Evolutionary conservation across 1,139 yeast species (phyloP), one percentile per base, ranked within the genome.

Genomic region (Oligophagozyma castellii): DNA sequence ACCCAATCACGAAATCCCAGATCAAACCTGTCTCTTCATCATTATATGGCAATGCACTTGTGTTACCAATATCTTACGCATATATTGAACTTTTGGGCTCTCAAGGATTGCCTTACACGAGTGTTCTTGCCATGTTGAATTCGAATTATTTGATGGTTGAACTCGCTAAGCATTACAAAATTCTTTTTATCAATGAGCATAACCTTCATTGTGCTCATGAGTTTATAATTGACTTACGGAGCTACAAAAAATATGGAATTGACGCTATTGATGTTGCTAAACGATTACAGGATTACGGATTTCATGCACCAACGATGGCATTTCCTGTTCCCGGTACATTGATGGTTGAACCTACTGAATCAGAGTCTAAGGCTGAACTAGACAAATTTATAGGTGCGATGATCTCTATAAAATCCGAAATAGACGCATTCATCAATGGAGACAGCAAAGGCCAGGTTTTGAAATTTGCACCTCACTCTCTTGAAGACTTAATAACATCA

Each of bases 261-360:
- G 96, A 89, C 56, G 96, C 95, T 15, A 83, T 86, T 46, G 98
- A 89, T 53, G 75, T 89, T 36, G 96, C 98, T 35, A 89, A 89
- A 63, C 73, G 98, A 56, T 68, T 89, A 37, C 96, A 89, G 58
- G 98, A 89, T 59, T 89, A 86, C 53, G 95, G 96, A 2, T 89
- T 89, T 74, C 98, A 89, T 56, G 95, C 95, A 1, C 98, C 98
- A 42, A 89, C 98, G 28, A 75, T 89, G 83, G 89, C 96, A 2
- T 89, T 92, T 80, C 98, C 98, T 14, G 94, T 89, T 30, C 86
- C 95, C 8, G 93, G 93, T 36, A 89, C 98, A 3, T 67, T 89
- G 44, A 89, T 89, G 98, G 75, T 89, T 41, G 98, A 89, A 59
- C 98, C 98, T 35, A 89, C 98, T 4, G 98, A 89, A 58, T 76